These are phyloP conservation scores for Leucoagaricus sp. DNA, from an alignment of 1,284 basidiomycete genomes.

Conservation along the genomic window DNA sequence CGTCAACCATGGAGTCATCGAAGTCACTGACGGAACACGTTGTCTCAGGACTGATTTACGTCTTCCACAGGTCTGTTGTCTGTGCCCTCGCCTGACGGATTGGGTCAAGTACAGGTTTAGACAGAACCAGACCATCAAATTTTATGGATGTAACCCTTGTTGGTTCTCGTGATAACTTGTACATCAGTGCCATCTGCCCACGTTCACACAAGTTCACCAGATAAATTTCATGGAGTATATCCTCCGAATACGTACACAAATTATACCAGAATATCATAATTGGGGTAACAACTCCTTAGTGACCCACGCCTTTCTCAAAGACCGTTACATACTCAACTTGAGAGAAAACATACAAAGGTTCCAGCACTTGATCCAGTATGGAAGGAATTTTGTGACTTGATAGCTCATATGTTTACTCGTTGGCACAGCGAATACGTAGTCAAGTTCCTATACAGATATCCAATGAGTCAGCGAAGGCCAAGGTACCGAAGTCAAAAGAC, in stretches of 20 bases:
- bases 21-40: too few relatives aligned
- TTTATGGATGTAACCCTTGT: too few relatives aligned
- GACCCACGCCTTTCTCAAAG: conserved; percentile 12
- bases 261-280: background rate
- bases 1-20: too few relatives aligned
- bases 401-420: conserved; percentile 55
- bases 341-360: conserved; percentile 54
- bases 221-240: too few relatives aligned
- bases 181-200: background rate
- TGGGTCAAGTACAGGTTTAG: too few relatives aligned
- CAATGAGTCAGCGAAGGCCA: background rate
- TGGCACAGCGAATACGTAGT: conserved; percentile 64
- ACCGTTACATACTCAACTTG: conserved; percentile 33
- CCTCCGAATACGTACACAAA: background rate
- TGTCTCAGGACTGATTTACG: too few relatives aligned
- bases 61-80: too few relatives aligned
- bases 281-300: background rate
- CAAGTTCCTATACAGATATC: conserved; percentile 34
- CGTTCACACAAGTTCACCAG: background rate
- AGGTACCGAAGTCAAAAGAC: too few relatives aligned
- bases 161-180: too few relatives aligned
- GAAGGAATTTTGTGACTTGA: conserved; percentile 54
- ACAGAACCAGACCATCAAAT: too few relatives aligned
- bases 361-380: conserved; percentile 63
- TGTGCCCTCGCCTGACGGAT: too few relatives aligned